Conservation (phyloP, 768 basidiomycete genomes). For the Podaxis sp. region DNA sequence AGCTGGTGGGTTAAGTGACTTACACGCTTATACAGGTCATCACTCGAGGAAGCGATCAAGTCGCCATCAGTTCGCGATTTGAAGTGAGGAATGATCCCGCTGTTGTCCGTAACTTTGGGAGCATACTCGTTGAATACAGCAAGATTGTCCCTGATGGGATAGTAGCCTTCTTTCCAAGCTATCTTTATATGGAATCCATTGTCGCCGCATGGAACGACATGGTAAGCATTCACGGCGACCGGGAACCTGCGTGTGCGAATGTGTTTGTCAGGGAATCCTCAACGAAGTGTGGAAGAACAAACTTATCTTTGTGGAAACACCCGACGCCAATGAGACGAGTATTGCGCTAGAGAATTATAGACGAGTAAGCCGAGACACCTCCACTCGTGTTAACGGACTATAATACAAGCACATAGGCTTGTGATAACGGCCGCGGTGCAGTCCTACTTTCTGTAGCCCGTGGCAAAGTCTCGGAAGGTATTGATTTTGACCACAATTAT, state of each 20-base stretch:
- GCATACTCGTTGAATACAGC: constrained; percentile 96
- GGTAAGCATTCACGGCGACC: constrained; percentile 50
- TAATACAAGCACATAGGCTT: constrained; percentile 58
- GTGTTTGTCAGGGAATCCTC: constrained; percentile 76
- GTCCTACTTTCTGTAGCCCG: constrained; percentile 95
- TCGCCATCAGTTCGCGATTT: constrained; percentile 96
- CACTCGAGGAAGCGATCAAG: constrained; percentile 97
- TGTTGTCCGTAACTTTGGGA: constrained; percentile 98
- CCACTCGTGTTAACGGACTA: constrained; percentile 11
- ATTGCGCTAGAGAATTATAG: constrained; percentile 97
- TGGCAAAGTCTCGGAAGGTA: constrained; percentile 99
- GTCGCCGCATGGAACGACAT: constrained; percentile 99
- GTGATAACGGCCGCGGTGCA: constrained; percentile 97
- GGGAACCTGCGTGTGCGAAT: constrained; percentile 1
- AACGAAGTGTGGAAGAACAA: constrained; percentile 99
- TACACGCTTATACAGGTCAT: constrained; percentile 64
- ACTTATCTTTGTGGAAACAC: constrained; percentile 98
- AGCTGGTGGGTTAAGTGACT: constrained; percentile 9
- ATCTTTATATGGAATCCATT: constrained; percentile 99
- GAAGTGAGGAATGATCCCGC: constrained; percentile 99
- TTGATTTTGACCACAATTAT: constrained; percentile 99
- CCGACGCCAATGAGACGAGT: constrained; percentile 98
- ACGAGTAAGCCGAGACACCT: constrained; percentile 48
- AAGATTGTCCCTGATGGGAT: constrained; percentile 98
- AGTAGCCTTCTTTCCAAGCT: constrained; percentile 98